A percentile compares a stretch with the other conserved stretches of the same genome.
Conservation (phyloP, 1,284 basidiomycete species). For the Moesziomyces parantarcticus region DNA sequence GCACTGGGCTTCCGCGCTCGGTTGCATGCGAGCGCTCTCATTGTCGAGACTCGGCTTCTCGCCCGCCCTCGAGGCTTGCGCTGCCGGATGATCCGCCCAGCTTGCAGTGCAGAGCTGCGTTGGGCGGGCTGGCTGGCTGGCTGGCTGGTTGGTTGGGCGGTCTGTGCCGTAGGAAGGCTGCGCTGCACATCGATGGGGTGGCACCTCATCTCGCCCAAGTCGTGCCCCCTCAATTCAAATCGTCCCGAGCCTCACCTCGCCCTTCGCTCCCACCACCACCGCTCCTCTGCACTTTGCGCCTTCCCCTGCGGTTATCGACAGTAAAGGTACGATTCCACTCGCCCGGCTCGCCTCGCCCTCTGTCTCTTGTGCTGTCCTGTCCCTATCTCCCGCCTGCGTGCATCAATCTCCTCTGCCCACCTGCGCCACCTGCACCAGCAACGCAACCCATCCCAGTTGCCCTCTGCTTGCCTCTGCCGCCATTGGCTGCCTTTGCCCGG, state of each 20-base stretch:
- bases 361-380: neutral
- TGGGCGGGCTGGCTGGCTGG: too few relatives aligned
- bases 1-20: too few relatives aligned
- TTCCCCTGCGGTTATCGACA: conserved; percentile 1
- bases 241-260: conserved; percentile 11
- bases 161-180: too few relatives aligned
- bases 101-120: too few relatives aligned
- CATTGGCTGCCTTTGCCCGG: neutral
- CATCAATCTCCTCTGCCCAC: conserved; percentile 4
- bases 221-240: conserved; percentile 13
- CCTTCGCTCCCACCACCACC: conserved; percentile 33
- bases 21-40: too few relatives aligned
- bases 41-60: too few relatives aligned
- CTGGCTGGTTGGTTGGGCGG: too few relatives aligned
- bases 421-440: conserved; percentile 9
- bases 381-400: neutral
- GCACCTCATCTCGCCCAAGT: conserved; percentile 13
- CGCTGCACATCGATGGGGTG: too few relatives aligned
- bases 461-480: conserved; percentile 1
- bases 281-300: conserved; percentile 4
- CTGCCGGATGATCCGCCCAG: too few relatives aligned
- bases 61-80: too few relatives aligned
- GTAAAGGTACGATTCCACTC: conserved; percentile 10
- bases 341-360: too few relatives aligned
- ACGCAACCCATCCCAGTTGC: conserved; percentile 6